Evolutionary conservation across 176 grass and related monocot species (phyloP), one percentile per base, ranked within the genome.

Genomic region (Carex myosuroides): DNA sequence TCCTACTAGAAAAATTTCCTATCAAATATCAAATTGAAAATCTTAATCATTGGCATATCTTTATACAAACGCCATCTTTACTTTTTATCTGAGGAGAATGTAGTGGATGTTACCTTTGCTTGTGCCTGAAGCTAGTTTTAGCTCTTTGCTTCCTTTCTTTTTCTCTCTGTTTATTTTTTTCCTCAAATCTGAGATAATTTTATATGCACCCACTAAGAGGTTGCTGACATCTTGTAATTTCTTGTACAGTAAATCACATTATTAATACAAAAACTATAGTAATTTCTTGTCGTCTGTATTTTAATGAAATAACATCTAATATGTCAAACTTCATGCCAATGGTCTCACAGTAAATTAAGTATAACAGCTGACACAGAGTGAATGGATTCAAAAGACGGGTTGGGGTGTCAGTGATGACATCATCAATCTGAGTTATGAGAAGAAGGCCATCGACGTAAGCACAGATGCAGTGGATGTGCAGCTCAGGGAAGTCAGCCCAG

Each of bases 41-140:
- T 24, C 22, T 2, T 17, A 77, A 77, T 77, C 50, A 56, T 56
- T 56, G 73, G 48, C 13, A 77, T 77, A 77, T 77, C 73, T 77
- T 77, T 77, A 56, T 77, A 77, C 22, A 77, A 77, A 77, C 73
- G 73, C 22, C 2, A 55, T 56, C 73, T 76, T 16, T 70, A 41
- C 24, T 70, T 55, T 55, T 56, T 77, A 56, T 48, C 52, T 75
- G n/a, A 75, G 21, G 10, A 75, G 54, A 52, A 26, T 53, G 46
- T 22, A 14, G 44, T n/a, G 70, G 46, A 77, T 54, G 48, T 76
- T 56, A 22, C 48, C 73, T 77, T 77, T 77, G 46, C 73, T 53
- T 75, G 20, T 75, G 70, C 5, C 11, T 75, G 70, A 75, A 75
- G 44, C 42, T 46, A 75, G n/a, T 75, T 75, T 50, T 75, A 42